Percentiles rank a stretch among this genome's conserved stretches.
Conservation (phyloP, 805 yeast genomes). For the Phaffomyces thermotolerans region DNA sequence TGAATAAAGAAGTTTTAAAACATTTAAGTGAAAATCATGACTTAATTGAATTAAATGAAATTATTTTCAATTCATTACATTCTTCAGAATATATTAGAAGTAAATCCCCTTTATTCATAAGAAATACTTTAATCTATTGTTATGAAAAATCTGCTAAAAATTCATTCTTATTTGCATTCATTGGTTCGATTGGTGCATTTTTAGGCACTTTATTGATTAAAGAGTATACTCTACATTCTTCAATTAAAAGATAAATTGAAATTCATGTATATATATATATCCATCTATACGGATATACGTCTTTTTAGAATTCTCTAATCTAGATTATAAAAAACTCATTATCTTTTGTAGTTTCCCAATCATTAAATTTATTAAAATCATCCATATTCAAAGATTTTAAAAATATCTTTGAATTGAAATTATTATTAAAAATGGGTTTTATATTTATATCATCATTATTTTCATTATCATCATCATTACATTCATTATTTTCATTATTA, state of each 20-base stretch:
- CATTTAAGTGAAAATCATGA: slow-evolving; percentile 31
- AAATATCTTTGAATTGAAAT: background rate
- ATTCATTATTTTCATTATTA: too few relatives aligned
- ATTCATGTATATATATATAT: too few relatives aligned
- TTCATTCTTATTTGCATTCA: slow-evolving; percentile 41
- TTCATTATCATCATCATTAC: too few relatives aligned
- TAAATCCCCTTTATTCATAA: slow-evolving; percentile 47
- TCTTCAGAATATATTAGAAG: slow-evolving; percentile 46
- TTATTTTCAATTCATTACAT: slow-evolving; percentile 47
- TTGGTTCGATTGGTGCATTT: slow-evolving; percentile 33
- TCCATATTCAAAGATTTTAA: background rate
- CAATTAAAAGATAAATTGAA: slow-evolving; percentile 33
- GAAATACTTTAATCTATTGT: slow-evolving; percentile 38
- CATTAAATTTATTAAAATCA: slow-evolving; percentile 3
- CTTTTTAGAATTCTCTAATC: too few relatives aligned
- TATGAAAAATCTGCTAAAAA: slow-evolving; percentile 48
- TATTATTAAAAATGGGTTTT: background rate
- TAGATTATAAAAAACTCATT: slow-evolving; percentile 4
- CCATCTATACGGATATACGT: too few relatives aligned
- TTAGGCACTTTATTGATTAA: slow-evolving; percentile 40
- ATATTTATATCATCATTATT: too few relatives aligned
- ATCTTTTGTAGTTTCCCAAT: slow-evolving; percentile 3
- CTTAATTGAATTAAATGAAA: slow-evolving; percentile 29
- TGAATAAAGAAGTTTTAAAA: slow-evolving; percentile 26
- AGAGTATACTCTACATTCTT: slow-evolving; percentile 51